These are phyloP conservation scores for Acrasis kona DNA, from an alignment of 78 protist species.

Conservation along the genomic window DNA sequence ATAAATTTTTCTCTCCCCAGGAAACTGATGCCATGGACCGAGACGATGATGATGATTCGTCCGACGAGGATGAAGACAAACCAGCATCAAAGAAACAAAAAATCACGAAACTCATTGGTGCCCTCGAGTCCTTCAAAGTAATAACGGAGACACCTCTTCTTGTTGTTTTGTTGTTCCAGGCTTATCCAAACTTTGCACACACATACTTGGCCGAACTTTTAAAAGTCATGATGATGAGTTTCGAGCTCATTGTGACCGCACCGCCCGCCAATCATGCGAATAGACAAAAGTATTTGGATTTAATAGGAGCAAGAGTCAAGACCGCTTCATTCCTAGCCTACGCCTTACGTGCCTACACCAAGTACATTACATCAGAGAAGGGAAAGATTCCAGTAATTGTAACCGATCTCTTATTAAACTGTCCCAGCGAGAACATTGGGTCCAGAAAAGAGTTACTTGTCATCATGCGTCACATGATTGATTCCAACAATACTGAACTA, in stretches of 20 bases:
- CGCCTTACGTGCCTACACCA: slow-evolving; percentile 43
- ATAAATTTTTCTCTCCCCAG: too few species aligned
- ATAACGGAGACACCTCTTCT: slow-evolving; percentile 85
- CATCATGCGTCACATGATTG: slow-evolving; percentile 74
- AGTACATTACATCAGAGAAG: slow-evolving; percentile 24
- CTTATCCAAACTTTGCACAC: slow-evolving; percentile 41
- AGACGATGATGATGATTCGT: too few species aligned
- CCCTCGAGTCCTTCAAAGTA: slow-evolving; percentile 54
- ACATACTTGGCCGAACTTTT: slow-evolving; percentile 54
- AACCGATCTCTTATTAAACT: slow-evolving; percentile 46
- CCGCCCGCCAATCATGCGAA: not conserved
- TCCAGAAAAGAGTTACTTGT: slow-evolving; percentile 75
- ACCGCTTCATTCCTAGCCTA: slow-evolving; percentile 85
- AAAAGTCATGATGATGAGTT: slow-evolving; percentile 46
- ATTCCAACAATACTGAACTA: slow-evolving; percentile 49
- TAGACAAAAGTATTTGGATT: slow-evolving; percentile 46
- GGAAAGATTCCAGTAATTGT: slow-evolving; percentile 66
- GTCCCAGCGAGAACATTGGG: slow-evolving; percentile 63
- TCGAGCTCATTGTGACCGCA: slow-evolving; percentile 22
- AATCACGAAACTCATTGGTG: not conserved
- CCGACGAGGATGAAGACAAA: not conserved
- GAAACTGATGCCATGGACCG: not conserved
- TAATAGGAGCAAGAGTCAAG: slow-evolving; percentile 79
- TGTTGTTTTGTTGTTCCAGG: slow-evolving; percentile 77
- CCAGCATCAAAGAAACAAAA: not conserved